phyloP scores from a whole-genome alignment of 225 moss, liverwort and hornwort genomes.

The Climacium dendroides region DNA sequence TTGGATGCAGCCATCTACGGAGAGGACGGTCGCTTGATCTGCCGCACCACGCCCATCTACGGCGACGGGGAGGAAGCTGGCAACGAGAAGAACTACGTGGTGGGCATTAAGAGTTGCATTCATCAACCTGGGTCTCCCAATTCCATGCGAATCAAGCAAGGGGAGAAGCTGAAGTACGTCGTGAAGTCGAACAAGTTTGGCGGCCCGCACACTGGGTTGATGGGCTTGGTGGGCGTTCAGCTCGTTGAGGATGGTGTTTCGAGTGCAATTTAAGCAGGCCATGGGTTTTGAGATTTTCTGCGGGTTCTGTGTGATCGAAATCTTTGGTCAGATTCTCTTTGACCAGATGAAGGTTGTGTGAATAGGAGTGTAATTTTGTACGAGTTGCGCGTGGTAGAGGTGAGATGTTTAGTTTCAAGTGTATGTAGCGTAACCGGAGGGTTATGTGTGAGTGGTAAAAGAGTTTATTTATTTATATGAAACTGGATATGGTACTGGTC shows the following conservation, averaged over 20 bases:
- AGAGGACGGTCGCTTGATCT: slow-evolving; percentile 30
- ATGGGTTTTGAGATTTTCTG: too few relatives aligned
- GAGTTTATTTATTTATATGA: too few relatives aligned
- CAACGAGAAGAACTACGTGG: slow-evolving; percentile 28
- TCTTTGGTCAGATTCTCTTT: not conserved
- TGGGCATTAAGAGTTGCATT: slow-evolving; percentile 6
- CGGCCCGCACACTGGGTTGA: slow-evolving; percentile 40
- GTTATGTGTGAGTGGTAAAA: not conserved
- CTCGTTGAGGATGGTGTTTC: not conserved
- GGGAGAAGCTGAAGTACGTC: slow-evolving; percentile 21
- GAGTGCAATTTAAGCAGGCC: not conserved
- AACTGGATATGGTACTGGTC: too few relatives aligned
- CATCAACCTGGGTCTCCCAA: not conserved
- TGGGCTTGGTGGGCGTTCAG: not conserved
- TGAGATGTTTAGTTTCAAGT: not conserved
- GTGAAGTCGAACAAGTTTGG: slow-evolving; percentile 23
- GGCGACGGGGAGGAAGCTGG: slow-evolving; percentile 29
- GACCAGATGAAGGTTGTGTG: not conserved
- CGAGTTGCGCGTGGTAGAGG: not conserved
- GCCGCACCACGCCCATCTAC: slow-evolving; percentile 24
- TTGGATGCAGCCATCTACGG: slow-evolving; percentile 17
- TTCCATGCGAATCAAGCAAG: not conserved
- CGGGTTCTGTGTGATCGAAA: not conserved
- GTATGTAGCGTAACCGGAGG: not conserved
- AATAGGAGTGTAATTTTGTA: not conserved